Evolutionary conservation across 2,329 filamentous ascomycete species (phyloP).

Genomic region (Ophiostoma novo-ulmi): DNA sequence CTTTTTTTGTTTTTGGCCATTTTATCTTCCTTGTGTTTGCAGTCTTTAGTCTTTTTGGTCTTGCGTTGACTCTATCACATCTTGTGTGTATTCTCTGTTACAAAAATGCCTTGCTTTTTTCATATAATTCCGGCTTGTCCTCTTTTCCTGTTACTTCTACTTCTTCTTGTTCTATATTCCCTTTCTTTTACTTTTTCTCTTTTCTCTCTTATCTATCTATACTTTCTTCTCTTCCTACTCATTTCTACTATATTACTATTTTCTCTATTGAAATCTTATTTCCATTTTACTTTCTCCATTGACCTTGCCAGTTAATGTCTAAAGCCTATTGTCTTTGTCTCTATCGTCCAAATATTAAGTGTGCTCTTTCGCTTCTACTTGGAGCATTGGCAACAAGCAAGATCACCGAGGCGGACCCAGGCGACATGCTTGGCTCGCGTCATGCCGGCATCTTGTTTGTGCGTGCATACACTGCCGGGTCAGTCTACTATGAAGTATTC

Average conservation of each 20-base stretch:
- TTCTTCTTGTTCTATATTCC: slow-evolving; percentile 23
- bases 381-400: background rate
- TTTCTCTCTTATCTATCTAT: background rate
- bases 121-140: slow-evolving; percentile 14
- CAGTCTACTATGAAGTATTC: background rate
- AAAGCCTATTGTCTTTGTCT: background rate
- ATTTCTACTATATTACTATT: background rate
- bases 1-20: background rate
- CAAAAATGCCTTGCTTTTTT: slow-evolving; percentile 14
- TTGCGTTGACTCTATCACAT: background rate
- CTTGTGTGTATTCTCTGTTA: slow-evolving; percentile 6
- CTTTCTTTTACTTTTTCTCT: slow-evolving; percentile 15
- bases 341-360: background rate
- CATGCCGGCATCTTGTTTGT: background rate
- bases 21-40: slow-evolving; percentile 5
- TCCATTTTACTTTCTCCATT: background rate
- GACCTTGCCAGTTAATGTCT: background rate
- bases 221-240: background rate
- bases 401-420: no score
- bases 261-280: slow-evolving; percentile 5
- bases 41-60: slow-evolving; percentile 10
- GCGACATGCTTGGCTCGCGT: background rate
- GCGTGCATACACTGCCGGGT: background rate
- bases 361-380: background rate
- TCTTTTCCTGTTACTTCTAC: background rate